Percentiles rank a stretch among this genome's conserved stretches.
These are phyloP conservation scores for Dendrobium catenatum DNA, from an alignment of 106 monocot species.

Conservation along the genomic window DNA sequence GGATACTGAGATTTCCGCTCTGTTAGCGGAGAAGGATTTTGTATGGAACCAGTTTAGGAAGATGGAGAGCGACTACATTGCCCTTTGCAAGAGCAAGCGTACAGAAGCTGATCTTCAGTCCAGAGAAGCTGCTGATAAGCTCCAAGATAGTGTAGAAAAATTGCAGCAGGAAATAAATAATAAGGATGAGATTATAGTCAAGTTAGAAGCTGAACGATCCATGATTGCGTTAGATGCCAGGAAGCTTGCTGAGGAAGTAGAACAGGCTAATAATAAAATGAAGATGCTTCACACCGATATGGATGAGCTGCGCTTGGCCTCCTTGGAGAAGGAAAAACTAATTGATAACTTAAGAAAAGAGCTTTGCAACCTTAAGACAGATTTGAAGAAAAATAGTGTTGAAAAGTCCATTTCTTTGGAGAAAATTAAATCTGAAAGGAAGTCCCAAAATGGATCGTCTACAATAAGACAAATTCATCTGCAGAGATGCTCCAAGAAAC, in stretches of 20 bases:
- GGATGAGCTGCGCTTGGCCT: constrained; percentile 11
- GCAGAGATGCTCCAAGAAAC: constrained; percentile 12
- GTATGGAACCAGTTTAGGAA: constrained; percentile 77
- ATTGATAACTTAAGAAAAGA: constrained; percentile 37
- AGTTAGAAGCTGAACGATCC: constrained; percentile 24
- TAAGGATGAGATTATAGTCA: constrained; percentile 41
- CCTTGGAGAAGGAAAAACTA: constrained; percentile 30
- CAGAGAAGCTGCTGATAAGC: constrained; percentile 44
- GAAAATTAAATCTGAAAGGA: background rate
- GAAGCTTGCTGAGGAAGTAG: constrained; percentile 21
- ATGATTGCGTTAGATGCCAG: constrained; percentile 22
- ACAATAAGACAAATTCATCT: constrained; percentile 4
- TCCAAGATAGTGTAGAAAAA: constrained; percentile 29
- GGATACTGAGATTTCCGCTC: constrained; percentile 50
- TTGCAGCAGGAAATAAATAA: constrained; percentile 24
- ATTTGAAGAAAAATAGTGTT: background rate
- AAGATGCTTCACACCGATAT: constrained; percentile 12
- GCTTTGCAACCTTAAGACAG: constrained; percentile 14
- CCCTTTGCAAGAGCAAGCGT: constrained; percentile 31
- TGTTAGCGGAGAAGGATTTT: constrained; percentile 76
- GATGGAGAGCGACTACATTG: constrained; percentile 49
- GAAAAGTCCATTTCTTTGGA: constrained; percentile 14
- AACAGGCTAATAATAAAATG: constrained; percentile 26
- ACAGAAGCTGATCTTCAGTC: constrained; percentile 40
- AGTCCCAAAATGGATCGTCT: constrained; percentile 9